Evolutionary conservation across 495 filamentous ascomycete species (phyloP).

Genomic region (Aspergillus ellipticus): DNA sequence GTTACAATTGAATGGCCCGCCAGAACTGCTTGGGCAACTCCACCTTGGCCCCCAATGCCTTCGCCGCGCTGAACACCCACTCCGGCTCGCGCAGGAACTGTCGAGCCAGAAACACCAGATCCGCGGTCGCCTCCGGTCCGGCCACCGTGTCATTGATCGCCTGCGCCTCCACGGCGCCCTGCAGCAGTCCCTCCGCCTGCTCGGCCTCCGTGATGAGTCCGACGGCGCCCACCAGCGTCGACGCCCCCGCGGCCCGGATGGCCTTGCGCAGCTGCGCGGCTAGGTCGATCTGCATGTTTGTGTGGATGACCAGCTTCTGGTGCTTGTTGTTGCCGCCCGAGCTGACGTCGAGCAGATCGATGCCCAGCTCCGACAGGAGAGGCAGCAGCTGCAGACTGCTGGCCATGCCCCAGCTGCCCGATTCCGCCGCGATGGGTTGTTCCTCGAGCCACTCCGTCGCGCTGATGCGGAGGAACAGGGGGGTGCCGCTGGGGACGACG

Average conservation of each 20-base stretch:
- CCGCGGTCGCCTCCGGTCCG: conserved; percentile 47
- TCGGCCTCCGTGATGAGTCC: conserved; percentile 65
- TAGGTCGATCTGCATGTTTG: conserved; percentile 61
- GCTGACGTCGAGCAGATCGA: conserved; percentile 75
- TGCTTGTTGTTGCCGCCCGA: conserved; percentile 61
- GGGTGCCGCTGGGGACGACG: conserved; percentile 58
- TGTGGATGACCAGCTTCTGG: conserved; percentile 53
- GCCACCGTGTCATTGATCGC: conserved; percentile 33
- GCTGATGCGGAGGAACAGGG: conserved; percentile 66
- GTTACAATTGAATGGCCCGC: conserved; percentile 10
- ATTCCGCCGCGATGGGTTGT: conserved; percentile 33
- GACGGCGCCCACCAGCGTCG: conserved; percentile 65
- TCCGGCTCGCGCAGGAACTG: conserved; percentile 67
- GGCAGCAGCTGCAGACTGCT: conserved; percentile 60
- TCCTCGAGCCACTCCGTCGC: conserved; percentile 72
- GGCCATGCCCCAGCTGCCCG: conserved; percentile 61
- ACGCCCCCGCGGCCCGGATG: conserved; percentile 51
- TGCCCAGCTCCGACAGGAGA: conserved; percentile 58
- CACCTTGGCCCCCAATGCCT: conserved; percentile 56
- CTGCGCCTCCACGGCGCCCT: conserved; percentile 48
- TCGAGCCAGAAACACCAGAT: conserved; percentile 60
- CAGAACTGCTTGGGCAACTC: conserved; percentile 52
- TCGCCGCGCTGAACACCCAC: conserved; percentile 59
- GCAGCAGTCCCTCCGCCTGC: conserved; percentile 54
- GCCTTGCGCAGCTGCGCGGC: conserved; percentile 56